Evolutionary conservation across 2,329 filamentous ascomycete genomes (phyloP).

Genomic region (Rutstroemia sp.): DNA sequence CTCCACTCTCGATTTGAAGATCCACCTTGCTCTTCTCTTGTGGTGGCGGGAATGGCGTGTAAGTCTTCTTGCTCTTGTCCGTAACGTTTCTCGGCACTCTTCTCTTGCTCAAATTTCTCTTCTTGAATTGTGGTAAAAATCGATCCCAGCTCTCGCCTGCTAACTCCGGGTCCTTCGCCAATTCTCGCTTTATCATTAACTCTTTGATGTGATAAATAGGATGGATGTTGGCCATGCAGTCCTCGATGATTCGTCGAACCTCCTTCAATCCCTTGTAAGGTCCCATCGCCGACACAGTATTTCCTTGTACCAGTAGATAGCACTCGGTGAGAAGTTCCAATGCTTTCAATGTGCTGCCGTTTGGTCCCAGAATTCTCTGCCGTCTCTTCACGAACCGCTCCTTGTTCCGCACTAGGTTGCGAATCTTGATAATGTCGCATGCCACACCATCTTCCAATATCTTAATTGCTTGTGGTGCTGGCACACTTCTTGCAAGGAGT

Average conservation of each 20-base stretch:
- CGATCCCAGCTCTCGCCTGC: conserved; percentile 89
- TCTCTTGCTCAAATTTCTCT: conserved; percentile 78
- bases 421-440: conserved; percentile 94
- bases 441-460: conserved; percentile 89
- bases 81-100: conserved; percentile 76
- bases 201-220: conserved; percentile 91
- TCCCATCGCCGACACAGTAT: conserved; percentile 89
- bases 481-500: conserved; percentile 82
- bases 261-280: conserved; percentile 91
- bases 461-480: conserved; percentile 86
- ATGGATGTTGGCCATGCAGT: conserved; percentile 94
- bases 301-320: conserved; percentile 93
- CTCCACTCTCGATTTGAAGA: conserved; percentile 92
- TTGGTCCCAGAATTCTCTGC: conserved; percentile 85
- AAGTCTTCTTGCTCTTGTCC: conserved; percentile 89
- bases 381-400: conserved; percentile 92
- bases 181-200: conserved; percentile 87
- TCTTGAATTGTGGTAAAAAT: conserved; percentile 97
- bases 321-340: conserved; percentile 85
- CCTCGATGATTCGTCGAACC: conserved; percentile 78
- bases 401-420: conserved; percentile 84
- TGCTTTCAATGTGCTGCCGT: conserved; percentile 87
- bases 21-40: conserved; percentile 99
- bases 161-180: conserved; percentile 81
- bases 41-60: conserved; percentile 94